Evolutionary conservation across 2,329 filamentous ascomycete genomes (phyloP).

Genomic region (Ascochyta lentis): DNA sequence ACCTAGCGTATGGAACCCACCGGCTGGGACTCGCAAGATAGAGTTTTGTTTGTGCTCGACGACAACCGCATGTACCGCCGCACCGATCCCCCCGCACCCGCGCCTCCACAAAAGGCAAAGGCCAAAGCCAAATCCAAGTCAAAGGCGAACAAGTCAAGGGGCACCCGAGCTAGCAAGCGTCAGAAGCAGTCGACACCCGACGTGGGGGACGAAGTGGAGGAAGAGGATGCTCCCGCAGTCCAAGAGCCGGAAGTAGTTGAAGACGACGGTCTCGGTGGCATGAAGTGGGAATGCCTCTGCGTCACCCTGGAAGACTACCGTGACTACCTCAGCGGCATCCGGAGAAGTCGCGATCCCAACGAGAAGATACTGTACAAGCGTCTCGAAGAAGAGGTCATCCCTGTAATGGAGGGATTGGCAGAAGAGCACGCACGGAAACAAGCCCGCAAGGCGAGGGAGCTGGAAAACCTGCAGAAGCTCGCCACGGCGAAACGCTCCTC

Average conservation of each 20-base stretch:
- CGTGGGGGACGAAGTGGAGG: conserved; percentile 51
- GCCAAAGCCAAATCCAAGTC: conserved; percentile 53
- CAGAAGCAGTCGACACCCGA: conserved; percentile 63
- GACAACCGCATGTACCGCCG: conserved; percentile 92
- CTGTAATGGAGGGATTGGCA: conserved; percentile 79
- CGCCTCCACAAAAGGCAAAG: conserved; percentile 59
- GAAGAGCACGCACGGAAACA: conserved; percentile 73
- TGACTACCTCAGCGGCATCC: conserved; percentile 72
- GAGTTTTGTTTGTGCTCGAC: conserved; percentile 88
- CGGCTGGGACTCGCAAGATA: conserved; percentile 88
- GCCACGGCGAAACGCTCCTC: conserved; percentile 95
- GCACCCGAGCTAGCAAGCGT: conserved; percentile 73
- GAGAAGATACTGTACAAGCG: conserved; percentile 78
- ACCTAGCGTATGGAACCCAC: conserved; percentile 73
- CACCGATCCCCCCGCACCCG: conserved; percentile 73
- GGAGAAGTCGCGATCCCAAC: conserved; percentile 80
- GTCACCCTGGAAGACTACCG: conserved; percentile 80
- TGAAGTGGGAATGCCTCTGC: conserved; percentile 90
- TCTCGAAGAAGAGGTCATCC: conserved; percentile 79
- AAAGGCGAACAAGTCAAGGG: conserved; percentile 64
- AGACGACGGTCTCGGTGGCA: conserved; percentile 73
- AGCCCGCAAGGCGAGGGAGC: conserved; percentile 78
- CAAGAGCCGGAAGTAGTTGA: conserved; percentile 44
- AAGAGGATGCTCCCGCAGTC: conserved; percentile 32
- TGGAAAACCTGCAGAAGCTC: conserved; percentile 82